Evolutionary conservation across 1,284 basidiomycete species (phyloP), one percentile per base, ranked within the genome.

Genomic region (Abortiporus biennis): DNA sequence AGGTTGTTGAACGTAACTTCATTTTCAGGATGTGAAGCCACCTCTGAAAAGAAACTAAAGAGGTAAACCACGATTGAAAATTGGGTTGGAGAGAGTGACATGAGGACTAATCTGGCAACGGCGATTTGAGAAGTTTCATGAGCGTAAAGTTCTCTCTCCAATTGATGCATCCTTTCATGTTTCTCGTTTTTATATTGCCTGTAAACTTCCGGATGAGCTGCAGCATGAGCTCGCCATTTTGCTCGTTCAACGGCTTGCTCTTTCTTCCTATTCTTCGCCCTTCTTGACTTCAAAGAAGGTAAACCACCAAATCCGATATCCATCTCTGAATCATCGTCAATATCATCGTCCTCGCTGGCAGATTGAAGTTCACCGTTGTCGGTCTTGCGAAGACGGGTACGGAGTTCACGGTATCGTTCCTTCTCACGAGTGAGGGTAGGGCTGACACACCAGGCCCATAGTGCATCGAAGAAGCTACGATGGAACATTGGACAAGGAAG

Each of bases 21-120:
- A 46, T 63, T 64, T 36, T 61, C 62, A 8, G 61, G 58, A 30
- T 51, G 58, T n/a, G 62, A 52, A 32, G 57, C 57, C 8, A 63
- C 50, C 49, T 60, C 56, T 9, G 56, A 57, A 55, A 85, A 78
- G 55, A 85, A 84, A 0, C 72, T 72, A 46, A 79, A 66, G 17
- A 85, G 66, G 54, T 85, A 85, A 16, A 74, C 64, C 34, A 86
- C 61, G 1, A 85, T 60, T 12, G 72, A 73, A 50, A 81, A 71
- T 33, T 74, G 66, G 6, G 72, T 60, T 0, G 69, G 66, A 0
- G 83, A 78, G 3, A 85, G 68, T 23, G 86, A 69, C 3, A 75
- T 75, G 13, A 86, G 66, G 24, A 85, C 57, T 38, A 74, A 62
- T 47, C 75, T 76, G 1, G 76, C 74, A 33, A 67, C 59, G 8